Evolutionary conservation across 164 flowering plant species (phyloP).

Genomic region (Nymphaea colorata): DNA sequence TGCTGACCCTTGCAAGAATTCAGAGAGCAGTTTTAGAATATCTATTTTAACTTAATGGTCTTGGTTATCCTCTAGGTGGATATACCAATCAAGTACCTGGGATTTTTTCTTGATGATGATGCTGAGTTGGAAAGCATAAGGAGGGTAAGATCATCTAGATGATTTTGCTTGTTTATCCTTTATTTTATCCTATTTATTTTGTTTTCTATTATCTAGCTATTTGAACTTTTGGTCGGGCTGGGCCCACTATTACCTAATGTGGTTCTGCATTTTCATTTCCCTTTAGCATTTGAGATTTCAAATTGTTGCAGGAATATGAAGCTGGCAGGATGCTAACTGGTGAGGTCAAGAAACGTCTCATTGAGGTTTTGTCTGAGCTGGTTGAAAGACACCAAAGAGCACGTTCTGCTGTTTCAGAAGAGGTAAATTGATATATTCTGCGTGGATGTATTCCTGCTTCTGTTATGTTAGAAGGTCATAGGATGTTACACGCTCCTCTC

Average conservation of each 20-base stretch:
- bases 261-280: not conserved
- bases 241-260: not conserved
- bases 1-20: too few relatives aligned
- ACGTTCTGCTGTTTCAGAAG: conserved; percentile 84
- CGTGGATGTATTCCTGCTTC: too few relatives aligned
- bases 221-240: not conserved
- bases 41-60: too few relatives aligned
- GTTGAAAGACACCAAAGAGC: conserved; percentile 85
- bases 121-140: conserved; percentile 71
- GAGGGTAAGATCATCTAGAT: conserved; percentile 29
- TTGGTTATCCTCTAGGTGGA: conserved; percentile 47
- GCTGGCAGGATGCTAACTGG: conserved; percentile 85
- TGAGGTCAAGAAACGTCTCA: conserved; percentile 69
- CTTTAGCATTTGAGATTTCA: not conserved
- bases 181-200: not conserved
- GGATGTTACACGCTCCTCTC: too few relatives aligned
- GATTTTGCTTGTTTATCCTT: too few relatives aligned
- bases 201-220: not conserved
- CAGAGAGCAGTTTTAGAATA: too few relatives aligned
- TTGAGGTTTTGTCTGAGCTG: conserved; percentile 52
- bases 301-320: conserved; percentile 57
- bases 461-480: too few relatives aligned
- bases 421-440: conserved; percentile 22
- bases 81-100: conserved; percentile 75
- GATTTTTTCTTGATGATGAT: conserved; percentile 93